Base-by-base conservation (phyloP, 2,329 filamentous ascomycete species). In the Penicillium brevicompactum region DNA sequence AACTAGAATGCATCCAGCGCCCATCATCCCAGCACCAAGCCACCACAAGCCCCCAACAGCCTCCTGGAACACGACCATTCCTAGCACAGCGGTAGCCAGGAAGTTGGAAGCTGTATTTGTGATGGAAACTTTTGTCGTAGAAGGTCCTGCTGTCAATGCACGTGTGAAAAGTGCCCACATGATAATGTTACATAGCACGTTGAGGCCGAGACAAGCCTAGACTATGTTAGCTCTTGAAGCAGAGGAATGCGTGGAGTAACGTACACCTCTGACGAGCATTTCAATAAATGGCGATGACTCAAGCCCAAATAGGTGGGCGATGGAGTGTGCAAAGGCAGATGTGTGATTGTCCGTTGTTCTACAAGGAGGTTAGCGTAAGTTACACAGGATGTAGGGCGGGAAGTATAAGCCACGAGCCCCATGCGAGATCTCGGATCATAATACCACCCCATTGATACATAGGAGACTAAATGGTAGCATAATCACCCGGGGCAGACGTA, bases 91-190 rank as follows among this genome's bases (percentile, higher is more conserved):
- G 1, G 84, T 87, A 47, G 86, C 70, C 57, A 87, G 75, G 70
- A 87, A 87, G 64, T 87, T 87, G 2, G 84, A 79, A 49, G 81
- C 81, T 14, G 85, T 87, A 61, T 87, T 87, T 53, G 87, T 84
- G 57, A 87, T 82, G 49, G 80, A 82, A 53, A 87, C 85, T 52
- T 84, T 83, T 2, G 84, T 84, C 2, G 85, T 86, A 11, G 83
- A 86, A 34, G 80, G 78, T 0, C 81, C 80, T 16, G 84, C 80
- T 0, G 84, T 86, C 14, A 87, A 72, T 13, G 84, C 84, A 40
- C 82, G 79, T 1, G 84, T 87, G 73, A 87, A 87, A 14, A 87
- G 76, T 0, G 82, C 82, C 84, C 84, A 87, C 84, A 87, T 87
- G 24, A 84, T 77, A 27, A 80, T 78, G 64, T 86, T 87, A 74